Base-by-base conservation (phyloP, 2,329 filamentous ascomycete genomes). In the Mycosphaerella arachidis region DNA sequence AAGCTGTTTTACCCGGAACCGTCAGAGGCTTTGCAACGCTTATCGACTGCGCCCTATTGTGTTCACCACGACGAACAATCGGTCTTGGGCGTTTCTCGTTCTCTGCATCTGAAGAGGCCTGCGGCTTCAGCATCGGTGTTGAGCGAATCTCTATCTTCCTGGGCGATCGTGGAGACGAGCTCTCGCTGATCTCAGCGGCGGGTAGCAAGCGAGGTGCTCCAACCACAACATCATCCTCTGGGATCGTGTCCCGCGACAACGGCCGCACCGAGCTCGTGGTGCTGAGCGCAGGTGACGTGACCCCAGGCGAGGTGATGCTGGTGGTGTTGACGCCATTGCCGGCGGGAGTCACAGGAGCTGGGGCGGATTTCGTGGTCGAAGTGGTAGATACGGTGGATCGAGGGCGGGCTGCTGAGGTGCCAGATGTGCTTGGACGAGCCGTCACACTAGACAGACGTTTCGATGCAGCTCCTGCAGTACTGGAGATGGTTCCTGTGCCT, bases 141-240 rank as follows among this genome's bases (percentile, higher is more conserved):
- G 62, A 58, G 31, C 68, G 64, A 30, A 70, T 68, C 56, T 68
- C 66, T 33, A 70, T 53, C 58, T 70, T 68, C n/a, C 63, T 65
- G 13, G 67, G 67, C 16, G 66, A 64, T 30, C 37, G 40, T 9
- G 59, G 48, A n/a, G 59, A 50, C 8, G 52, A 56, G 29, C 55
- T 50, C 24, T 51, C 24, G 20, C 48, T 48, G 40, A 56, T 48
- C 53, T 53, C 52, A 9, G 57, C 51, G 40, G 51, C 57, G n/a
- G 33, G 45, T 27, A 40, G 51, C n/a, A 55, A 29, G 27, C 20
- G 24, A 20, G 48, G 56, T 16, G 35, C 50, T 29, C 48, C 53
- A 12, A 30, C 18, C n/a, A 59, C 24, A 18, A 57, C 53, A 33
- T 53, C 35, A n/a, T 63, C 68, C 56, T 70, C 69, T 10, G 67